A percentile compares a stretch with the other conserved stretches of the same genome.
phyloP scores from a whole-genome alignment of 495 filamentous ascomycete genomes.

The Xylaria bambusicola region DNA sequence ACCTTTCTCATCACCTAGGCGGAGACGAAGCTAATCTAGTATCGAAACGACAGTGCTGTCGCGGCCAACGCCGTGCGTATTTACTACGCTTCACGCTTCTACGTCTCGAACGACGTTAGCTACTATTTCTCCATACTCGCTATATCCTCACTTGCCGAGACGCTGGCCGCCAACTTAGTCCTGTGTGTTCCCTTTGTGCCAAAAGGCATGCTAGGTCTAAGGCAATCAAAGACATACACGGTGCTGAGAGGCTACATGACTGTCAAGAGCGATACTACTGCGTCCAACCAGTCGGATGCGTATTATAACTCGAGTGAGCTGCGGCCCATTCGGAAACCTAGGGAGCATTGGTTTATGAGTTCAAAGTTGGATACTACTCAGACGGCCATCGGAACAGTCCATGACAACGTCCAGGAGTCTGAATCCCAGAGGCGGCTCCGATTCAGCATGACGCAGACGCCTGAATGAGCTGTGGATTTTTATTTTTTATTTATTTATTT shows the following conservation, averaged over 20 bases:
- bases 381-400: neutral
- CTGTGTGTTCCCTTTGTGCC: neutral
- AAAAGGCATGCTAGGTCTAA: neutral
- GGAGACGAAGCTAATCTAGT: neutral
- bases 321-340: neutral
- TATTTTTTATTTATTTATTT: too few relatives aligned
- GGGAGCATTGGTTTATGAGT: constrained; percentile 6
- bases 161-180: neutral
- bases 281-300: neutral
- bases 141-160: neutral
- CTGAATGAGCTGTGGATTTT: neutral
- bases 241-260: neutral
- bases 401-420: neutral
- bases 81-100: constrained; percentile 2
- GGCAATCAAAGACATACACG: neutral
- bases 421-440: neutral
- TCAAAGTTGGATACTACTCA: neutral
- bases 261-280: neutral
- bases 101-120: neutral
- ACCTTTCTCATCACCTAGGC: neutral
- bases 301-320: neutral
- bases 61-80: neutral
- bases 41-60: neutral
- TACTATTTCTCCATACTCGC: neutral
- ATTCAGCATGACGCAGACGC: neutral